A percentile compares a stretch with the other conserved stretches of the same genome.
Conservation (phyloP, 2,329 filamentous ascomycete genomes). For the Aspergillus fijiensis region DNA sequence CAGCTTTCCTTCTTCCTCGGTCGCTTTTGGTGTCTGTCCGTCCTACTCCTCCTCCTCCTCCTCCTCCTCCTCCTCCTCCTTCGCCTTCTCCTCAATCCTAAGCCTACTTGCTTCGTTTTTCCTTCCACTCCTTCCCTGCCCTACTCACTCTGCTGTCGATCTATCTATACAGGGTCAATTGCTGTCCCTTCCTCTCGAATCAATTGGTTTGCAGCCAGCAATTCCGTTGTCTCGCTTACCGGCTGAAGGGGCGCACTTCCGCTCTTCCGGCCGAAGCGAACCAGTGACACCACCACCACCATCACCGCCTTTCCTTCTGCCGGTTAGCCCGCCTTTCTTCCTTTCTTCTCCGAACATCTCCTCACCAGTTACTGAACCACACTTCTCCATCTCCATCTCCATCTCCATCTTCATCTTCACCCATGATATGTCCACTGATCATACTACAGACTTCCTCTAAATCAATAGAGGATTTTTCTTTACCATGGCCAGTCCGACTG, state of each 20-base stretch:
- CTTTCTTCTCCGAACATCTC: slow-evolving; percentile 17
- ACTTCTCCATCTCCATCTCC: slow-evolving; percentile 18
- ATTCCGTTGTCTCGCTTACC: slow-evolving; percentile 29
- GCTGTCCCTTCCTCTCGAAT: background rate
- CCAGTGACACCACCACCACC: slow-evolving; percentile 22
- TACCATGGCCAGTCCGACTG: slow-evolving; percentile 34
- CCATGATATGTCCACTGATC: slow-evolving; percentile 24
- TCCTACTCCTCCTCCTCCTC: background rate
- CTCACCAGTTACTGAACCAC: slow-evolving; percentile 12
- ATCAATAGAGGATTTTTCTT: slow-evolving; percentile 6
- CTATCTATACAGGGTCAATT: background rate
- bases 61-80: background rate
- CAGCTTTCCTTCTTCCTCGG: slow-evolving; percentile 7
- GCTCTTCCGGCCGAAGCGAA: slow-evolving; percentile 35
- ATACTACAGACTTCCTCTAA: slow-evolving; percentile 20
- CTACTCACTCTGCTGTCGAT: background rate
- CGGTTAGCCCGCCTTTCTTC: slow-evolving; percentile 1
- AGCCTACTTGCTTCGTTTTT: background rate
- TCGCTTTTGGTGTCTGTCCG: slow-evolving; percentile 2
- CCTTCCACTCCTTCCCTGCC: slow-evolving; percentile 3
- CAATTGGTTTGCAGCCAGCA: background rate
- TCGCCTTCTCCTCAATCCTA: slow-evolving; percentile 8
- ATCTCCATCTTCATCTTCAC: slow-evolving; percentile 4
- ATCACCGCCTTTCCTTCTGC: background rate
- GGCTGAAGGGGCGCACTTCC: slow-evolving; percentile 36